Base-by-base conservation (phyloP, 2,329 filamentous ascomycete genomes). In the Fusarium tanahbumbuense region DNA sequence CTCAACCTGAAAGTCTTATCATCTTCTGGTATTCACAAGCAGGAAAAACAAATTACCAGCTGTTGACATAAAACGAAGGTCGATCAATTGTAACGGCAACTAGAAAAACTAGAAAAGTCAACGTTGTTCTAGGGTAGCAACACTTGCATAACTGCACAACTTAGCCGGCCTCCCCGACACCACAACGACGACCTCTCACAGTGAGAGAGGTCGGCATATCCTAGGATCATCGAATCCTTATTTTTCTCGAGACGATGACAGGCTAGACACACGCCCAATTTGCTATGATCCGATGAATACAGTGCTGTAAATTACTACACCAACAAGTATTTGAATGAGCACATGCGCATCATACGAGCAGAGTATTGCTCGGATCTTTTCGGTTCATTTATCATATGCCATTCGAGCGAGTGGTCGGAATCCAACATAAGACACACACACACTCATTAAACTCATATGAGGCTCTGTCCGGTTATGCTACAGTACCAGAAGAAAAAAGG, bases 321-420 rank as follows among this genome's bases (percentile, higher is more conserved):
- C 11, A 22, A 20, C 25, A 40, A 49, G 49, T 12, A 12, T 23
- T 22, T 32, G 20, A 32, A 22, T n/a, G 22, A 20, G 20, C 34
- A 50, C 55, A 60, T 46, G 61, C 50, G 44, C 47, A 68, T 73
- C 71, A 52, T 72, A 72, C 59, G 69, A 72, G 62, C 25, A 48
- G 47, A 28, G 44, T 34, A 40, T 52, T 23, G 44, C 56, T 57
- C 56, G 65, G 62, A 50, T 60, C 20, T 52, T 62, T 44, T 67
- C 67, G 63, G 52, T 52, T 58, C 53, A 22, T 57, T 13, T 23
- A 23, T 30, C 27, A 49, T 32, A 30, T 13, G 30, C 47, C 41
- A 22, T 20, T 40, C 18, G 42, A 49, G 20, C 47, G 18, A 34
- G 59, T 47, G 59, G 55, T 68, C 58, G 63, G 49, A 23, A 30